These are phyloP conservation scores for Paulownia fortunei DNA, from an alignment of 257 asterid species.

Conservation along the genomic window DNA sequence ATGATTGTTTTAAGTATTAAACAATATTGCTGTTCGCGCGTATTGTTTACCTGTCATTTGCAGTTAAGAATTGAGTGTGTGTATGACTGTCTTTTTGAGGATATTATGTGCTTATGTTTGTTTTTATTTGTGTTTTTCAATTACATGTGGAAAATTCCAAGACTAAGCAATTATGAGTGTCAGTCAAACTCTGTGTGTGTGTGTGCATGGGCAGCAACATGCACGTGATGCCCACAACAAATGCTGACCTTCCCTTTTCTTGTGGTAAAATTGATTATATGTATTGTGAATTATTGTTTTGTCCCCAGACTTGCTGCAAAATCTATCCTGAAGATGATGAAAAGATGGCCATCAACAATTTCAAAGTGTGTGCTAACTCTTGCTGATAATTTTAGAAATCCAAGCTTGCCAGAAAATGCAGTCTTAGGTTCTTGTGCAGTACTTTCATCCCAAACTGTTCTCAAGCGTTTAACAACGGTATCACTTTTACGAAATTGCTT, in stretches of 20 bases:
- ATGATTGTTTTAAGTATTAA: conserved; percentile 20
- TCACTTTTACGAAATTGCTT: conserved; percentile 18
- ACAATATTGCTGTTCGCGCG: background rate
- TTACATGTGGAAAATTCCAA: background rate
- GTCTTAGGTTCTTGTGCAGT: conserved; percentile 97
- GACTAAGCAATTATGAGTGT: conserved; percentile 11
- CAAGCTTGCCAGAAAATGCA: conserved; percentile 80
- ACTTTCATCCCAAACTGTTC: conserved; percentile 88
- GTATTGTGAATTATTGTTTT: conserved; percentile 29
- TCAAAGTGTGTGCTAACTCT: conserved; percentile 77
- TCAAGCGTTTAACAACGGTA: conserved; percentile 92
- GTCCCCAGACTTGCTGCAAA: conserved; percentile 80
- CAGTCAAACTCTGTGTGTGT: background rate
- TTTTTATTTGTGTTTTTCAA: background rate
- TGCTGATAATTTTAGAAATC: conserved; percentile 67
- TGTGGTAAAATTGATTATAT: conserved; percentile 28
- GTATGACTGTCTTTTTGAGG: background rate
- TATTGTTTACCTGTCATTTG: conserved; percentile 20
- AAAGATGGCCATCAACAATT: conserved; percentile 97
- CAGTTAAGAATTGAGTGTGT: conserved; percentile 5
- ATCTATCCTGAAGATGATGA: conserved; percentile 83
- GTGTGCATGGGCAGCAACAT: background rate
- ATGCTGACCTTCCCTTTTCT: conserved; percentile 7
- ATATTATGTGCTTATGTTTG: conserved; percentile 11
- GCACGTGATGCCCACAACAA: conserved; percentile 21